These are phyloP conservation scores for Suillus decipiens DNA, from an alignment of 768 basidiomycete species.

Conservation along the genomic window DNA sequence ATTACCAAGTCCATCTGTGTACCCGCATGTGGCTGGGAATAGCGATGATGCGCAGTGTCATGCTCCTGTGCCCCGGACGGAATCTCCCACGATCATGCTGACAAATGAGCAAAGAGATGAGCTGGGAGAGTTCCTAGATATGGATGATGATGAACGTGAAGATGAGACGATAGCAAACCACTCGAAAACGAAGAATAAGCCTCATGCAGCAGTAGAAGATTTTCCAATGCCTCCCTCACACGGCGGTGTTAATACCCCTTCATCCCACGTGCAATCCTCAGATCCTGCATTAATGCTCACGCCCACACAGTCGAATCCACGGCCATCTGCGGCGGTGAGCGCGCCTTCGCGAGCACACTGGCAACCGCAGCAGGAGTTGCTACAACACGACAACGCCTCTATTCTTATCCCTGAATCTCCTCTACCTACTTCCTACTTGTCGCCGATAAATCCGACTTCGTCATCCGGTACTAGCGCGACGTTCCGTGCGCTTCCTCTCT, in stretches of 20 bases:
- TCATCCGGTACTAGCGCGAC: slow-evolving; percentile 37
- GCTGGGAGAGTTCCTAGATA: slow-evolving; percentile 64
- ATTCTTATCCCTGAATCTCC: slow-evolving; percentile 30
- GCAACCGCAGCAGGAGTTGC: slow-evolving; percentile 23
- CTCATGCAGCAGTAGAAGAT: slow-evolving; percentile 49
- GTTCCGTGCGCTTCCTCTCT: slow-evolving; percentile 73
- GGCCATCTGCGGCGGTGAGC: slow-evolving; percentile 15
- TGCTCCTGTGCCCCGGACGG: slow-evolving; percentile 4
- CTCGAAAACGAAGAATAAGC: slow-evolving; percentile 28
- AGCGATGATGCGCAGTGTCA: slow-evolving; percentile 1
- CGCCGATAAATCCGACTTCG: slow-evolving; percentile 24
- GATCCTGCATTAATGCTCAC: slow-evolving; percentile 11
- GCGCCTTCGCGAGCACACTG: slow-evolving; percentile 25
- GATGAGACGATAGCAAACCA: slow-evolving; percentile 18
- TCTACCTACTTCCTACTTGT: slow-evolving; percentile 32
- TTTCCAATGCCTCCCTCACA: slow-evolving; percentile 51
- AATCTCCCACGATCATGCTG: slow-evolving; percentile 17
- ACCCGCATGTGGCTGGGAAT: slow-evolving; percentile 6
- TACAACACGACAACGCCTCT: slow-evolving; percentile 22
- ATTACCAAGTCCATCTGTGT: slow-evolving; percentile 48
- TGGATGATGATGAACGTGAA: slow-evolving; percentile 43
- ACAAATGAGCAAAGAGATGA: slow-evolving; percentile 25
- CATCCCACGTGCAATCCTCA: slow-evolving; percentile 10
- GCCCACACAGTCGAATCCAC: slow-evolving; percentile 24
- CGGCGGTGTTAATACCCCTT: slow-evolving; percentile 14